Evolutionary conservation across 2,329 filamentous ascomycete species (phyloP), one percentile per base, ranked within the genome.

Genomic region (Sphaerulina vaccinii): DNA sequence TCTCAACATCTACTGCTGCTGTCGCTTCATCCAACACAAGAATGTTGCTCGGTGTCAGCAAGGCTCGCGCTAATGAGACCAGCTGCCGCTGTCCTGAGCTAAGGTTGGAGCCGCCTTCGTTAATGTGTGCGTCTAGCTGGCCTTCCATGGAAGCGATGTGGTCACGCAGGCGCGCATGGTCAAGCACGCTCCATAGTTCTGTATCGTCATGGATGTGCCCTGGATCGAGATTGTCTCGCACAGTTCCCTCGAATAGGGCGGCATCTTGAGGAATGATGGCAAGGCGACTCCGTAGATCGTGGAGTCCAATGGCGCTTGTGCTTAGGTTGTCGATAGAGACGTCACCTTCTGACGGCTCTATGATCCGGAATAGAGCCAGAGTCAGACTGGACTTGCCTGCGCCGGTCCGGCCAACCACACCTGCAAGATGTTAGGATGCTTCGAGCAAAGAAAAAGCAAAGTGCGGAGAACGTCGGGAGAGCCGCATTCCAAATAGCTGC

Each of bases 211-310:
- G 91, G 49, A 95, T 89, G 69, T 96, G 88, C 22, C 87, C 89
- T 19, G 95, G 95, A 68, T 99, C 93, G 33, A 97, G 80, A 67
- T 99, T 99, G 72, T 99, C 93, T 60, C 93, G 84, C 57, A 99
- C 82, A 7, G 87, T 91, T 44, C 91, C 91, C 71, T 95, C 90
- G 65, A 99, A 99, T 56, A 99, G 82, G 58, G 92, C 92, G 23
- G 93, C 92, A 72, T 99, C 95, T 70, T 99, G 93, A 3, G 95
- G 93, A 61, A 99, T 99, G 66, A 99, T 99, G 49, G 93, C 92
- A 41, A 99, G 78, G 52, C 93, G 85, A 49, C 91, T 82, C 49
- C 93, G 85, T 49, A 99, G 79, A 70, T 99, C 93, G 48, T 95
- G 74, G 47, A 99, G 75, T 2, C 93, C 93, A 65, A 99, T 96